Evolutionary conservation across 352 stramenopile genomes (phyloP), one percentile per base, ranked within the genome.

Genomic region (Pseudoperonospora humuli): DNA sequence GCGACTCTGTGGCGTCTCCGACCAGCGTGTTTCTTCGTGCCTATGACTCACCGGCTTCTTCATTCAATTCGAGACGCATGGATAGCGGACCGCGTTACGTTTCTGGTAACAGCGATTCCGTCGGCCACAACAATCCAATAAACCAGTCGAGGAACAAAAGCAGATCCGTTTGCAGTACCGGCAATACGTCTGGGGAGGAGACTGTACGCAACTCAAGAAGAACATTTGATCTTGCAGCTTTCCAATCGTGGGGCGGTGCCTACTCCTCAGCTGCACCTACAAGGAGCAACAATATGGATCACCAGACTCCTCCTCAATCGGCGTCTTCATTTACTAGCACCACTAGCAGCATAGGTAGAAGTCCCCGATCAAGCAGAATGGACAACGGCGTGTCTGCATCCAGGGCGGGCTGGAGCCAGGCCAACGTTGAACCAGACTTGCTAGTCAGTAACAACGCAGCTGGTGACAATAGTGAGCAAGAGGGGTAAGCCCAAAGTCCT

Each of bases 1-100:
- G n/a, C n/a, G 38, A 58, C 47, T 18, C 49, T 7, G 33, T 63
- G 3, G 35, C 48, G 1, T 84, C 73, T 14, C 62, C 71, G 6
- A 57, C 70, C 4, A 71, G 60, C 8, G 63, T 86, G 1, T 89
- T 86, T 45, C 45, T 89, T 38, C 70, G 76, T 3, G 66, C 82
- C 37, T 89, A 83, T 33, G 76, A 89, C 46, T 83, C 76, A 1
- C 76, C 76, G 7, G 62, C 52, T 32, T 44, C 65, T 49, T 49
- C 52, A 0, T 31, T 49, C 25, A 40, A 35, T 17, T 29, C 37
- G 3, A 19, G 46, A 26, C 45, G 42, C 13, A n/a, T 2, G 9
- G 35, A 41, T 5, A 54, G 43, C n/a, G 32, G 29, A 10, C 28
- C 39, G 3, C 39, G 34, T 14, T 55, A 50, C 29, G 35, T 45